Evolutionary conservation across 495 filamentous ascomycete genomes (phyloP), one percentile per base, ranked within the genome.

Genomic region (Trichoderma parareesei): DNA sequence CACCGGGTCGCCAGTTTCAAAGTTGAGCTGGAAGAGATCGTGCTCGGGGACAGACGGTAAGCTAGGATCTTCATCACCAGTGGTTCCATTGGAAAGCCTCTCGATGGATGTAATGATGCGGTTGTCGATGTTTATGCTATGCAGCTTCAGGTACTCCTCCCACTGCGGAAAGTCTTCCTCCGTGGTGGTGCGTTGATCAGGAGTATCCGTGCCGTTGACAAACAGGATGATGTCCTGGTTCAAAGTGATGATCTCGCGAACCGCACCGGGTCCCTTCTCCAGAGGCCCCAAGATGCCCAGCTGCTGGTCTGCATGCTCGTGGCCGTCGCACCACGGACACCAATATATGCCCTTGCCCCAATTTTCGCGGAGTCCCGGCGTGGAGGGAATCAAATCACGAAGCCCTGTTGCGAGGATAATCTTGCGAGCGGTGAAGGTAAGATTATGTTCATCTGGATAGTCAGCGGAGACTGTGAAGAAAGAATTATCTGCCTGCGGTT

Each of bases 11-110:
- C 82, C 83, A 40, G 81, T 76, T 7, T 70, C 69, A 62, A 87
- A 85, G n/a, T 81, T 75, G 1, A 87, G 71, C 5, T 74, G 69
- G 74, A 87, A 87, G 55, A 80, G 71, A 68, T 86, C 84, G 18
- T 75, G 66, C 61, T 75, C 72, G 1, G 78, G 70, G 3, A 68
- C 70, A 0, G 76, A 72, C 0, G 76, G 75, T 48, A 76, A 66
- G 14, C 69, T 71, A 7, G 77, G 70, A 65, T 82, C 75, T n/a
- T 73, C 70, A 38, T 74, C 53, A 0, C 67, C 69, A 8, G 63
- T 69, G n/a, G 70, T 67, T 27, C 79, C 82, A 38, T 79, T 75
- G 40, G 75, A 71, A 6, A 85, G 69, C 2, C 84, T 80, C 63
- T 72, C 71, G 44, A 86, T 75, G 6, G 69, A 68, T 0, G 71